Percentiles rank a stretch among this genome's conserved stretches.
Conservation (phyloP, 768 basidiomycete genomes). For the Gloeophyllum trabeum region DNA sequence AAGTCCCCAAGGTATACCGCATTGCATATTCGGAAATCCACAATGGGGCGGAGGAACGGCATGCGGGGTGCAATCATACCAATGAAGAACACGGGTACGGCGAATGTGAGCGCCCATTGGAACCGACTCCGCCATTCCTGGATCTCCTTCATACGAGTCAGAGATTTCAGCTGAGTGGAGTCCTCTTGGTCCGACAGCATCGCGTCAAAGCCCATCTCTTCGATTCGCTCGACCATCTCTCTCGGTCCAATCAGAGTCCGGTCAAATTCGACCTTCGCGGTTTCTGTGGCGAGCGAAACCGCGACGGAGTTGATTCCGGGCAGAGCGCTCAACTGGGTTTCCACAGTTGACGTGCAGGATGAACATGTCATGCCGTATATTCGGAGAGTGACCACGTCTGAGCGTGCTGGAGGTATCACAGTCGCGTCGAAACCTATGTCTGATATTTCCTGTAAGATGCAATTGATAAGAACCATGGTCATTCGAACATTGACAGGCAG, state of each 20-base stretch:
- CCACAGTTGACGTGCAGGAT: conserved; percentile 69
- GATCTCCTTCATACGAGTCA: conserved; percentile 85
- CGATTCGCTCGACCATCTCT: conserved; percentile 82
- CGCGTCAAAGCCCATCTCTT: conserved; percentile 86
- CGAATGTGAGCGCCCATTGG: conserved; percentile 63
- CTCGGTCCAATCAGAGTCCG: conserved; percentile 61
- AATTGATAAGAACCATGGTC: neutral
- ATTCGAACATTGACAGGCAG: conserved; percentile 1
- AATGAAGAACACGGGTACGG: conserved; percentile 89
- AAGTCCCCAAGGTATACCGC: conserved; percentile 80
- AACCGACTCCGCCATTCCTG: conserved; percentile 81
- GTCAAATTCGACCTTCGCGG: conserved; percentile 69
- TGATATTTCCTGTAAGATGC: conserved; percentile 64
- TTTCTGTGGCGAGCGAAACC: conserved; percentile 68
- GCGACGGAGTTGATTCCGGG: conserved; percentile 68
- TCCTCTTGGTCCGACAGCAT: conserved; percentile 74
- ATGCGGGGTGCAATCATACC: conserved; percentile 75
- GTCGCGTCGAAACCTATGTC: conserved; percentile 91
- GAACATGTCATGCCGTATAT: conserved; percentile 91
- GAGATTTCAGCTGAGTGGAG: conserved; percentile 74
- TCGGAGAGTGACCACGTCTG: conserved; percentile 62
- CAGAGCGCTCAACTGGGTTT: conserved; percentile 50
- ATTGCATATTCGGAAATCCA: conserved; percentile 38
- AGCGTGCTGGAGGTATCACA: conserved; percentile 49
- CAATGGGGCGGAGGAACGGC: conserved; percentile 41